A percentile compares a stretch with the other conserved stretches of the same genome.
phyloP scores from a whole-genome alignment of 306 rosid species.

The Cucurbita moschata region DNA sequence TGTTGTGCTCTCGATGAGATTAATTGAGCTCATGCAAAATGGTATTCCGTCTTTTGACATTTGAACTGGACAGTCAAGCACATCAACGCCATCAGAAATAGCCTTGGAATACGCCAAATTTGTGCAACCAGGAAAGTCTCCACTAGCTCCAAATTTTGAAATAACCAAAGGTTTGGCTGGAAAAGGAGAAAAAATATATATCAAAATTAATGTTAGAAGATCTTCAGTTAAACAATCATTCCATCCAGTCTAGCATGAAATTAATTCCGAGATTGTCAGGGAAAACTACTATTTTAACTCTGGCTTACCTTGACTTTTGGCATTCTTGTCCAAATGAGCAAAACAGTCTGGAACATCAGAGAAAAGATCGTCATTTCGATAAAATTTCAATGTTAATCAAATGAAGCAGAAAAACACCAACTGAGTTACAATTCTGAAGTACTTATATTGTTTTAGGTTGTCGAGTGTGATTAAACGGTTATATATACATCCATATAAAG shows the following conservation, averaged over 20 bases:
- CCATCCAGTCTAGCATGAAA: slow-evolving; percentile 3
- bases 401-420: not conserved
- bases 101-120: slow-evolving; percentile 47
- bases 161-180: slow-evolving; percentile 52
- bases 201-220: slow-evolving; percentile 11
- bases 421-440: not conserved
- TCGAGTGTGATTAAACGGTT: not conserved
- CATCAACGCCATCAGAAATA: slow-evolving; percentile 58
- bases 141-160: slow-evolving; percentile 80
- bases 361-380: slow-evolving; percentile 4
- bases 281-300: not conserved
- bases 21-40: slow-evolving; percentile 55
- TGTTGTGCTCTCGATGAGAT: slow-evolving; percentile 59
- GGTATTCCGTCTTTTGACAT: slow-evolving; percentile 60
- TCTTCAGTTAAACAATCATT: slow-evolving; percentile 1
- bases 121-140: slow-evolving; percentile 70
- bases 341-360: slow-evolving; percentile 54
- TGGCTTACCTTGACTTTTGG: slow-evolving; percentile 34
- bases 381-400: not conserved
- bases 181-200: slow-evolving; percentile 11
- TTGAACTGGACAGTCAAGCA: slow-evolving; percentile 88
- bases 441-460: not conserved
- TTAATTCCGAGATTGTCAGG: not conserved
- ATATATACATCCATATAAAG: not conserved
- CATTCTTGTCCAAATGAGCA: slow-evolving; percentile 46